Evolutionary conservation across 2,329 filamentous ascomycete species (phyloP).

Genomic region (Colletotrichum agaves): DNA sequence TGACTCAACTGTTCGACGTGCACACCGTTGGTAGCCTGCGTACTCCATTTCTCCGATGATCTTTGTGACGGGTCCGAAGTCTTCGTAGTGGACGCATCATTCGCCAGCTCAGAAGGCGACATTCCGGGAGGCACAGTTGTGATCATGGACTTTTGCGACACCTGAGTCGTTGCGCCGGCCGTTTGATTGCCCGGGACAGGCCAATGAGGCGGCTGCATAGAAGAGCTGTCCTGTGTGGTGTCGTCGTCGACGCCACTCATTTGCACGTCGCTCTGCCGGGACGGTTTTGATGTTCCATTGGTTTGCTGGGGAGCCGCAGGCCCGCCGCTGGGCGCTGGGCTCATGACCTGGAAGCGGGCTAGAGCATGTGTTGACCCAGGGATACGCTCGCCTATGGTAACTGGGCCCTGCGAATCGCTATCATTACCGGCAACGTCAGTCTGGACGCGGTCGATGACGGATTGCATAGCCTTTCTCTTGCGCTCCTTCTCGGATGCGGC

Average conservation of each 20-base stretch:
- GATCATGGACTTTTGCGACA: constrained; percentile 72
- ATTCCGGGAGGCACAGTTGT: constrained; percentile 67
- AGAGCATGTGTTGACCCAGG: constrained; percentile 63
- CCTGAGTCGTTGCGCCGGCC: constrained; percentile 60
- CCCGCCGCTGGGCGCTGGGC: constrained; percentile 68
- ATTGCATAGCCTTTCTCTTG: constrained; percentile 72
- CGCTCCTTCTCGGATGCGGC: constrained; percentile 69
- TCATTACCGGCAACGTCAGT: constrained; percentile 64
- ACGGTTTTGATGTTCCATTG: constrained; percentile 67
- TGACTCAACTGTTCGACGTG: constrained; percentile 57
- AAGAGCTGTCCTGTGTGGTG: constrained; percentile 56
- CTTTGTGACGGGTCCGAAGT: constrained; percentile 77
- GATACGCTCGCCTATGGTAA: constrained; percentile 73
- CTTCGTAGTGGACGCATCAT: constrained; percentile 95
- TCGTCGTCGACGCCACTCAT: constrained; percentile 69
- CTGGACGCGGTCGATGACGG: constrained; percentile 58
- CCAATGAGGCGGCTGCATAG: constrained; percentile 60
- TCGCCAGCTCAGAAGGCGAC: constrained; percentile 70
- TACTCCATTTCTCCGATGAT: constrained; percentile 74
- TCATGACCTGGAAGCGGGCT: constrained; percentile 64
- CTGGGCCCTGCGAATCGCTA: constrained; percentile 65
- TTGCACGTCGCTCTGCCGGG: constrained; percentile 64
- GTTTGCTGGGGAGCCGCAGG: constrained; percentile 55
- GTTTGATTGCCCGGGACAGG: constrained; percentile 48
- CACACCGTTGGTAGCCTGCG: constrained; percentile 77